These are phyloP conservation scores for Fusarium buxicola DNA, from an alignment of 2,329 filamentous ascomycete species.

Conservation along the genomic window DNA sequence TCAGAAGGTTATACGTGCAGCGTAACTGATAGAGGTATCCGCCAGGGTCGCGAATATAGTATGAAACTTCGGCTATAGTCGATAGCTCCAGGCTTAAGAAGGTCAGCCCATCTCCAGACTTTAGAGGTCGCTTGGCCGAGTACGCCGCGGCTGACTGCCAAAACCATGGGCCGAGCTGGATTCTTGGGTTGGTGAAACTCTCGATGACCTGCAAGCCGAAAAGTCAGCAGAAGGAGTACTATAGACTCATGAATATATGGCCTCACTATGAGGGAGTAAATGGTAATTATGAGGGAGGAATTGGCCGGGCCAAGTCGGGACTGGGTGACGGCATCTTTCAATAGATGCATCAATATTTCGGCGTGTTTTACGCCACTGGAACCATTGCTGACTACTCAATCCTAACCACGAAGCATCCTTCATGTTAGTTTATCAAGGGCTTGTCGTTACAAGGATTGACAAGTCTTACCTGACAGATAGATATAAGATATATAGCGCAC, in stretches of 20 bases:
- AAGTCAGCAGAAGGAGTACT: not conserved
- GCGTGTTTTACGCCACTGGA: not conserved
- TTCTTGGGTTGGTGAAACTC: constrained; percentile 3
- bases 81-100: constrained; percentile 3
- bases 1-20: not conserved
- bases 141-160: constrained; percentile 4
- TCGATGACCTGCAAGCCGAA: not conserved
- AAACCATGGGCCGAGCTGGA: constrained; percentile 6
- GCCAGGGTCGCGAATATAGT: not conserved
- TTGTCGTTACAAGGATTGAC: rapidly evolving
- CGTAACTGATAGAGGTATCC: constrained; percentile 17
- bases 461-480: constrained; percentile 8
- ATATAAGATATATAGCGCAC: constrained; percentile 14
- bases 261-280: constrained; percentile 3
- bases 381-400: constrained; percentile 6
- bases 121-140: not conserved
- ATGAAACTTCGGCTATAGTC: constrained; percentile 3
- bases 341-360: constrained; percentile 2
- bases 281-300: not conserved
- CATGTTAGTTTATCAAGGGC: rapidly evolving
- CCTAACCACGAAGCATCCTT: not conserved
- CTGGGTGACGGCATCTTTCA: not conserved
- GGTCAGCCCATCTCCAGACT: not conserved
- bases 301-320: not conserved
- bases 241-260: rapidly evolving